These are phyloP conservation scores for Onygenales sp. DNA, from an alignment of 2,329 filamentous ascomycete species.

Conservation along the genomic window DNA sequence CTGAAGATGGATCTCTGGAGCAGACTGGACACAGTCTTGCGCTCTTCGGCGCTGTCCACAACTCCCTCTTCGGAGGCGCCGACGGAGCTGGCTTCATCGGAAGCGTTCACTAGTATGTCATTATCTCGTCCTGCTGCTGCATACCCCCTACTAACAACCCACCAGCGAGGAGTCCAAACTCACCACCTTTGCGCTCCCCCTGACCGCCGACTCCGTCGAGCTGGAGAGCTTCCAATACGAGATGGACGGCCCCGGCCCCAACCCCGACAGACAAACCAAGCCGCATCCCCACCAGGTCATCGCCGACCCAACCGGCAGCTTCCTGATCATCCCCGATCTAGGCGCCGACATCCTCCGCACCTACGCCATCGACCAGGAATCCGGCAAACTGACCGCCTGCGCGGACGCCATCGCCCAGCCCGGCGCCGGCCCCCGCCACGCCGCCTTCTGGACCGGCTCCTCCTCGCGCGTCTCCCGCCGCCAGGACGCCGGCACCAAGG, in stretches of 20 bases:
- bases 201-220: not conserved
- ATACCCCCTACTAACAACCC: not conserved
- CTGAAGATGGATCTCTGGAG: constrained; percentile 15
- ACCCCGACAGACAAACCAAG: constrained; percentile 39
- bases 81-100: constrained; percentile 10
- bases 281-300: constrained; percentile 53
- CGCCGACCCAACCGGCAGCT: constrained; percentile 50
- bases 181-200: constrained; percentile 15
- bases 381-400: constrained; percentile 32
- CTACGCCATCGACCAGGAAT: constrained; percentile 40
- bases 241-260: constrained; percentile 21
- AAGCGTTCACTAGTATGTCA: constrained; percentile 14
- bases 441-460: constrained; percentile 37
- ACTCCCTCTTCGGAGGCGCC: constrained; percentile 13
- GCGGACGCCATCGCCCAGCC: constrained; percentile 31
- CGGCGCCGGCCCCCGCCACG: constrained; percentile 54
- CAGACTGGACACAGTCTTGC: constrained; percentile 1
- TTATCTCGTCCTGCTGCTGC: constrained; percentile 6
- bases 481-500: constrained; percentile 31
- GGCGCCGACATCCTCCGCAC: constrained; percentile 50
- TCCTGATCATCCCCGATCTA: constrained; percentile 53
- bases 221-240: constrained; percentile 30
- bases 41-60: constrained; percentile 12
- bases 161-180: constrained; percentile 12
- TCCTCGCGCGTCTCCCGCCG: constrained; percentile 5